Base-by-base conservation (phyloP, 306 rosid species). In the Cicer arietinum region DNA sequence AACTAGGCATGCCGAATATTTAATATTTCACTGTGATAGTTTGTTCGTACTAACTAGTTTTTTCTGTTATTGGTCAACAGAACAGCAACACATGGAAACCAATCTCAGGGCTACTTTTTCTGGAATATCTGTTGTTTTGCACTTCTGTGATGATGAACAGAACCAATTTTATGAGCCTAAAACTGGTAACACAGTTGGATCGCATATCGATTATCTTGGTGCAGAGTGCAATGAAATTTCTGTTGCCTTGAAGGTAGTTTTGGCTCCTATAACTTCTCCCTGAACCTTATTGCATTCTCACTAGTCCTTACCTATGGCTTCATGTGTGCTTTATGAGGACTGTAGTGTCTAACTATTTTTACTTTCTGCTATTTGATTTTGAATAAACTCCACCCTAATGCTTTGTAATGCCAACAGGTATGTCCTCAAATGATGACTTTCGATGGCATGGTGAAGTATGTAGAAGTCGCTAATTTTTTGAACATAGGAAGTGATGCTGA, bases 61-160 rank as follows among this genome's bases (percentile, higher is more conserved):
- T 72, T 80, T 54, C 2, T 22, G n/a, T 73, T 54, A 44, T 39
- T 48, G 75, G 62, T 57, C 51, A 82, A 76, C 97, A 91, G 98
- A 91, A 69, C 88, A 85, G 86, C 88, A 89, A 83, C 95, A 88
- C 71, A 88, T 89, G 85, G 95, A 94, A 85, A 90, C 98, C 75
- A 91, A 84, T 88, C 84, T 90, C 66, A 90, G 87, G 69, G 96
- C 88, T n/a, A 74, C 90, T 73, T 84, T 90, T 77, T 86, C 91
- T 76, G 97, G 96, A 87, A 69, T 94, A 83, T 94, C 97, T 71
- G 75, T 94, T 47, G 64, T 86, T 10, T 81, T 91, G 80, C 84
- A 91, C 73, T 89, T 89, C 73, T 71, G 77, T 75, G 89, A 88
- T 83, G 94, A 88, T 77, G 86, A 79, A 60, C 77, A 52, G 81